Evolutionary conservation across 305 asterid species (phyloP).

Genomic region (Solanum hybrid): DNA sequence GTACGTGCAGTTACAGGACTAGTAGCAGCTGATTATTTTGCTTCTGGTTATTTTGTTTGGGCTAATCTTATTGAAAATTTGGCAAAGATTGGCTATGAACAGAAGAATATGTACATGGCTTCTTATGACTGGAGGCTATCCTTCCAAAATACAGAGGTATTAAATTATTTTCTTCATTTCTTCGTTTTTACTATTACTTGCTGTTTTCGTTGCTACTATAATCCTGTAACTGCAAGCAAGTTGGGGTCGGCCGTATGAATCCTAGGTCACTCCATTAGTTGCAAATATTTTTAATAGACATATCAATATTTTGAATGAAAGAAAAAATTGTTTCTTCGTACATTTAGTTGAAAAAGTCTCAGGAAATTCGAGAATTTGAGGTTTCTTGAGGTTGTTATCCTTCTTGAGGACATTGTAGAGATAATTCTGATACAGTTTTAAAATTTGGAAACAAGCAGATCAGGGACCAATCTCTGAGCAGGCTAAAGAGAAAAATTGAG

Average conservation of each 20-base stretch:
- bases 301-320: neutral
- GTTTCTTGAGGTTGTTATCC: neutral
- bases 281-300: neutral
- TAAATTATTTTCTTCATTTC: neutral
- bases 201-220: neutral
- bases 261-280: neutral
- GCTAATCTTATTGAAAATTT: constrained; percentile 76
- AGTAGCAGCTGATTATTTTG: constrained; percentile 78
- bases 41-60: constrained; percentile 88
- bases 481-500: constrained; percentile 91
- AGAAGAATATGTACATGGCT: constrained; percentile 80
- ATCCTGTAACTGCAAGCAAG: neutral
- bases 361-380: neutral
- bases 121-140: constrained; percentile 90
- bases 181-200: neutral
- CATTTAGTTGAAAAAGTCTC: neutral
- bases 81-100: constrained; percentile 78
- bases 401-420: neutral
- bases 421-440: neutral
- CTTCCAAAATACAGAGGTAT: constrained; percentile 80
- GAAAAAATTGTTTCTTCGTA: neutral
- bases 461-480: constrained; percentile 75
- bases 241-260: neutral
- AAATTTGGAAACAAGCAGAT: constrained; percentile 22
- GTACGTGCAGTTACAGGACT: constrained; percentile 69